Percentiles rank a stretch among this genome's conserved stretches.
phyloP scores from a whole-genome alignment of 1,284 basidiomycete species.

The Cutaneotrichosporon cavernicola region DNA sequence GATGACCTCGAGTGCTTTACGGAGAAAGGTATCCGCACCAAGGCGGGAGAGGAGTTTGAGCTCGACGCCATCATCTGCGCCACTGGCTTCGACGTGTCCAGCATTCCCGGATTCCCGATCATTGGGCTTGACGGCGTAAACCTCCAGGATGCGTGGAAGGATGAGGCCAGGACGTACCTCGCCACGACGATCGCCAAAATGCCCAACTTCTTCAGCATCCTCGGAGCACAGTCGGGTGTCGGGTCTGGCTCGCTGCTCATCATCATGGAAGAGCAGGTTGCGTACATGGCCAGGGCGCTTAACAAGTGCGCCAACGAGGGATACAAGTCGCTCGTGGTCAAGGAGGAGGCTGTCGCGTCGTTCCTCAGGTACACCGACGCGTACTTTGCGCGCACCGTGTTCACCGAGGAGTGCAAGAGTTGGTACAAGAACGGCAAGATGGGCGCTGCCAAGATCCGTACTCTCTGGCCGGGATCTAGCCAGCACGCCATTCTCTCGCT shows the following conservation, averaged over 20 bases:
- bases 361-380: constrained; percentile 38
- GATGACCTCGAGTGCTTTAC: constrained; percentile 32
- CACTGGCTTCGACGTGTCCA: constrained; percentile 42
- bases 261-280: constrained; percentile 28
- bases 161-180: constrained; percentile 35
- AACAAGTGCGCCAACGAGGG: constrained; percentile 22
- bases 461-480: constrained; percentile 30
- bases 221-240: constrained; percentile 16
- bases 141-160: constrained; percentile 39
- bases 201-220: constrained; percentile 35
- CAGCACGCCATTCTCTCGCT: constrained; percentile 31
- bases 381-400: constrained; percentile 37
- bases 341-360: constrained; percentile 31
- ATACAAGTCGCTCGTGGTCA: constrained; percentile 30
- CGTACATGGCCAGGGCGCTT: constrained; percentile 27
- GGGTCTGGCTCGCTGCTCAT: constrained; percentile 24
- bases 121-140: constrained; percentile 30
- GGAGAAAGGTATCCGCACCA: constrained; percentile 31
- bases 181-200: constrained; percentile 34
- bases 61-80: constrained; percentile 41
- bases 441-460: constrained; percentile 20
- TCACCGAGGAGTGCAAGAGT: constrained; percentile 31
- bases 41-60: constrained; percentile 27
- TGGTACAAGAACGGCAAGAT: constrained; percentile 35
- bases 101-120: constrained; percentile 37